Evolutionary conservation across 2,329 filamentous ascomycete species (phyloP), one percentile per base, ranked within the genome.

Genomic region (Biscogniauxia marginata): DNA sequence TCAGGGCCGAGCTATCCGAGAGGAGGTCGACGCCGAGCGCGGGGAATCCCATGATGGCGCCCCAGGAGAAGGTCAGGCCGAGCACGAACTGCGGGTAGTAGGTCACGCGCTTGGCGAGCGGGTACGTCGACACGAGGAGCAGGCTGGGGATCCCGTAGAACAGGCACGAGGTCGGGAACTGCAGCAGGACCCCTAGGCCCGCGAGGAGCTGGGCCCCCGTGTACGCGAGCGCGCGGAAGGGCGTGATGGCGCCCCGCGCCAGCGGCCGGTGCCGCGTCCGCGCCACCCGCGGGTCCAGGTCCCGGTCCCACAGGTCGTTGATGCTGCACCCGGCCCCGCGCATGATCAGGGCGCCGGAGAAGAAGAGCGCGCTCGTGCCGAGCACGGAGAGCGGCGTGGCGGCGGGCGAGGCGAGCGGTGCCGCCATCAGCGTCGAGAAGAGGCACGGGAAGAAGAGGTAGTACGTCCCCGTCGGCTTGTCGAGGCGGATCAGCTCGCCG

Each of bases 301-400:
- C 89, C 53, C 90, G 85, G 73, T 96, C 92, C 89, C 91, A 93
- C 50, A 96, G 84, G 70, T 96, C 92, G 70, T 96, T 96, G 75
- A 96, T 91, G 18, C 89, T 89, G 73, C 92, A 96, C 51, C 91
- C 91, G 19, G 91, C 90, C 49, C 92, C 89, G 58, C 92, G 88
- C 89, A 96, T 95, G 63, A 96, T 82, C 46, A 96, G 71, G 3
- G 90, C 89, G 50, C 91, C 91, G 1, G 84, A 79, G 66, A 89
- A 83, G 75, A 96, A 95, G 49, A 95, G 81, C 2, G 83, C 68
- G 1, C 83, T 81, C 0, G 87, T 91, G 49, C 84, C 81, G 24
- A 88, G 63, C 18, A 91, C 84, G 11, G 86, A 77, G 4, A 77
- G 69, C 0, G 88, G 84, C 1, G 84, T 70, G 2, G 85, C 75